Evolutionary conservation across 176 grass and related monocot species (phyloP).

Genomic region (Coix lacrymajobi): DNA sequence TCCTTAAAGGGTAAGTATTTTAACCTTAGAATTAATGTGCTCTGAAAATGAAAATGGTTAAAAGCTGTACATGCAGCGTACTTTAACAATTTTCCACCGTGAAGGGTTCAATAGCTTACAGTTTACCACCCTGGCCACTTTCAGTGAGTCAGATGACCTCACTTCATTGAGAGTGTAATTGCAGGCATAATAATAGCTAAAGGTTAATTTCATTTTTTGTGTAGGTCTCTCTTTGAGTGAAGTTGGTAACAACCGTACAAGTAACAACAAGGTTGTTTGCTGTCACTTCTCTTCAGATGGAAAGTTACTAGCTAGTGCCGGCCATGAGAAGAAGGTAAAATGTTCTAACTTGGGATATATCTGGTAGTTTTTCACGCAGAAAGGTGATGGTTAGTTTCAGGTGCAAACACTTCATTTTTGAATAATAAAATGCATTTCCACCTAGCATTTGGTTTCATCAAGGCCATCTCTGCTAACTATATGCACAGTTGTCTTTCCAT

Average conservation of each 20-base stretch:
- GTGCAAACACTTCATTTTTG: background rate
- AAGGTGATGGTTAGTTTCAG: slow-evolving; percentile 5
- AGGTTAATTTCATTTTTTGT: background rate
- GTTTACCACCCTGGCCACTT: background rate
- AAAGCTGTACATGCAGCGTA: slow-evolving; percentile 1
- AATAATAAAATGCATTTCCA: background rate
- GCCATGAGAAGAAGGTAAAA: slow-evolving; percentile 82
- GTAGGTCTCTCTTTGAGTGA: slow-evolving; percentile 75
- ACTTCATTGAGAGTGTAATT: background rate
- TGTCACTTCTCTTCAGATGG: slow-evolving; percentile 83
- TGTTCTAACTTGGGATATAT: slow-evolving; percentile 4
- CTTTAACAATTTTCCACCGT: background rate
- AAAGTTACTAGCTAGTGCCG: slow-evolving; percentile 72
- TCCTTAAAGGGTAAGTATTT: slow-evolving; percentile 60
- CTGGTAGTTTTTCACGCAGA: background rate
- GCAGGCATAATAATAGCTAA: background rate
- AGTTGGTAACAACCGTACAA: slow-evolving; percentile 50
- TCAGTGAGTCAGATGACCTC: background rate
- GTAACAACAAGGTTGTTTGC: slow-evolving; percentile 71
- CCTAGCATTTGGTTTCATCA: slow-evolving; percentile 2
- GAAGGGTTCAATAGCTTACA: background rate
- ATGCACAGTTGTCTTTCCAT: background rate
- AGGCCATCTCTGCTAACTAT: background rate
- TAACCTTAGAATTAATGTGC: slow-evolving; percentile 4
- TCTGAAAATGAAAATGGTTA: slow-evolving; percentile 8